A percentile compares a stretch with the other conserved stretches of the same genome.
Evolutionary conservation across 169 alveolate species (phyloP).

Genomic region (Amoebophrya sp.): DNA sequence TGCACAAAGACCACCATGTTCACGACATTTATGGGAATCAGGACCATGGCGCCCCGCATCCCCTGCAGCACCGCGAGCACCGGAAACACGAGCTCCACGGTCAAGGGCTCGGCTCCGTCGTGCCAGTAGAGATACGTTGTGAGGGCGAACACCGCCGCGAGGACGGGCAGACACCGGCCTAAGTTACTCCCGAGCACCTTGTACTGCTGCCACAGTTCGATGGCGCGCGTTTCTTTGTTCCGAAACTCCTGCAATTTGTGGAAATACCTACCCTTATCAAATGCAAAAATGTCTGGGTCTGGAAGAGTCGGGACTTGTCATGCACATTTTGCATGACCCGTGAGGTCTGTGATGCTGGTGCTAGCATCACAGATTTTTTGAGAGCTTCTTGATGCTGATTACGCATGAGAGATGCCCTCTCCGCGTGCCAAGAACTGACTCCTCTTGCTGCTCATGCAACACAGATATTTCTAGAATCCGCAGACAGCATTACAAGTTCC

Average conservation of each 20-base stretch:
- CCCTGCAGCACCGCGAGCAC: neutral
- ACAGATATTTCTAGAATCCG: no score
- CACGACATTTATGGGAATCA: neutral
- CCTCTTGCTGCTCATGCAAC: no score
- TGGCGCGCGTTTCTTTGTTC: neutral
- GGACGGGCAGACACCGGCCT: neutral
- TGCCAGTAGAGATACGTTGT: neutral
- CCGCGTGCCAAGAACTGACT: no score
- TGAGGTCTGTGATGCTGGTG: no score
- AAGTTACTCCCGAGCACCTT: neutral
- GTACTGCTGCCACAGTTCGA: neutral
- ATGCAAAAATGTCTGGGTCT: no score
- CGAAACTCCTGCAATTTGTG: neutral
- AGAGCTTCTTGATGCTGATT: no score
- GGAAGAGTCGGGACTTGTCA: no score
- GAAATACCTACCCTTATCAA: neutral
- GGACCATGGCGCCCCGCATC: neutral
- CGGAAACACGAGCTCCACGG: conserved; percentile 19
- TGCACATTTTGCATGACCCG: no score
- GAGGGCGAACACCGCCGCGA: neutral
- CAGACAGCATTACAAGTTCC: no score
- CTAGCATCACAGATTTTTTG: no score
- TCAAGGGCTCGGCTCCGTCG: neutral
- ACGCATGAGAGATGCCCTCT: no score
- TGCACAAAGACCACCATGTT: neutral